Evolutionary conservation across 2,329 filamentous ascomycete species (phyloP).

Genomic region (Lachnellula suecica): DNA sequence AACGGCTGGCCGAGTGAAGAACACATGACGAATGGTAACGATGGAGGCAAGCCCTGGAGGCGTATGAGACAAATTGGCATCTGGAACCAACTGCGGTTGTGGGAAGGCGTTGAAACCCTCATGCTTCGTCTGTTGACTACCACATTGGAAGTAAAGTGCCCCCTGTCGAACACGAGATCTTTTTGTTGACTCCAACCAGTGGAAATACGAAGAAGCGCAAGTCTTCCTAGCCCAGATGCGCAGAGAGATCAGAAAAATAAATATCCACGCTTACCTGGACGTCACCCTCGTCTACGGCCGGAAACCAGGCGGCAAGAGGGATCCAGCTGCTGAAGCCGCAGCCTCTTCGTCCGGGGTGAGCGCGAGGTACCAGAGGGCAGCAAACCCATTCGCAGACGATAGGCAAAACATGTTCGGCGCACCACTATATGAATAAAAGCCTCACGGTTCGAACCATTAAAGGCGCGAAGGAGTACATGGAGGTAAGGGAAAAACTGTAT

Average conservation of each 20-base stretch:
- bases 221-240: conserved; percentile 18
- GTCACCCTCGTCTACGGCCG: conserved; percentile 18
- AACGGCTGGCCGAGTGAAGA: conserved; percentile 23
- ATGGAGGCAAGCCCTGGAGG: no score
- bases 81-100: conserved; percentile 23
- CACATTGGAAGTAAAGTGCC: not conserved
- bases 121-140: conserved; percentile 20
- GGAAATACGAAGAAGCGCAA: conserved; percentile 20
- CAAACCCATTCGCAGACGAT: no score
- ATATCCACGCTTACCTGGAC: conserved; percentile 19
- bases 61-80: conserved; percentile 19
- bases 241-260: conserved; percentile 18
- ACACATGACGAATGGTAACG: no score
- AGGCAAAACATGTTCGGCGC: no score
- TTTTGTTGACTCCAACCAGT: conserved; percentile 9
- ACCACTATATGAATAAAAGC: no score
- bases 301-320: conserved; percentile 26
- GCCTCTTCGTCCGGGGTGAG: no score
- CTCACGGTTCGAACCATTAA: no score
- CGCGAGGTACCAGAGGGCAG: no score
- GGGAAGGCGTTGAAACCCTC: conserved; percentile 20
- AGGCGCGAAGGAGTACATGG: no score
- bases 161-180: not conserved
- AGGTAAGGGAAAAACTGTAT: no score
- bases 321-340: not conserved